Conservation (phyloP, 495 filamentous ascomycete genomes). For the Penicillium atrosanguineum region DNA sequence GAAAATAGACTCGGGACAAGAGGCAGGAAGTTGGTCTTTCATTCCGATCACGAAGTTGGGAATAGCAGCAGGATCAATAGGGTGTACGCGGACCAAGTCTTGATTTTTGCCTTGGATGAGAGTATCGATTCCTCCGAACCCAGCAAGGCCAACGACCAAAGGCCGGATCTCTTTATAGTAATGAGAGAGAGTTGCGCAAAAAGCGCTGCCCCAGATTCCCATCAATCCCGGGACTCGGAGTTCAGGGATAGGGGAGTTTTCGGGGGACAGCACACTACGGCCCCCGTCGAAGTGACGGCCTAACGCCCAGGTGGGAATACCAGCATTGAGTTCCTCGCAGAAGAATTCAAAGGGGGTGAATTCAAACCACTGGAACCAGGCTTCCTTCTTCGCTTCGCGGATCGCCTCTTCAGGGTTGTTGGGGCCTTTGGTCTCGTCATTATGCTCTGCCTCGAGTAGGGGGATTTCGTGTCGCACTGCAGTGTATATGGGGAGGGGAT, state of each 20-base stretch:
- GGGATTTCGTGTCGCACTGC: constrained; percentile 97
- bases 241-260: constrained; percentile 71
- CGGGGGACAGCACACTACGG: constrained; percentile 51
- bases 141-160: constrained; percentile 65
- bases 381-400: constrained; percentile 64
- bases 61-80: constrained; percentile 82
- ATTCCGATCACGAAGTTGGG: constrained; percentile 86
- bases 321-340: constrained; percentile 85
- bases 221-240: constrained; percentile 75
- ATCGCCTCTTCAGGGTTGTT: constrained; percentile 50
- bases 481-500: constrained; percentile 91
- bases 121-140: constrained; percentile 77
- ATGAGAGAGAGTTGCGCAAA: constrained; percentile 91
- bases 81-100: constrained; percentile 84
- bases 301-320: constrained; percentile 92
- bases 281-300: constrained; percentile 79
- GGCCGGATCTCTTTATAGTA: constrained; percentile 94
- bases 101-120: constrained; percentile 79
- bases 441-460: constrained; percentile 40
- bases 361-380: constrained; percentile 99
- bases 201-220: constrained; percentile 93
- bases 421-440: constrained; percentile 15
- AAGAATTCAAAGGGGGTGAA: constrained; percentile 95
- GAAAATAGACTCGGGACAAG: constrained; percentile 72
- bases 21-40: constrained; percentile 66